Evolutionary conservation across 2,329 filamentous ascomycete genomes (phyloP), one percentile per base, ranked within the genome.

Genomic region (Cercospora sojina): DNA sequence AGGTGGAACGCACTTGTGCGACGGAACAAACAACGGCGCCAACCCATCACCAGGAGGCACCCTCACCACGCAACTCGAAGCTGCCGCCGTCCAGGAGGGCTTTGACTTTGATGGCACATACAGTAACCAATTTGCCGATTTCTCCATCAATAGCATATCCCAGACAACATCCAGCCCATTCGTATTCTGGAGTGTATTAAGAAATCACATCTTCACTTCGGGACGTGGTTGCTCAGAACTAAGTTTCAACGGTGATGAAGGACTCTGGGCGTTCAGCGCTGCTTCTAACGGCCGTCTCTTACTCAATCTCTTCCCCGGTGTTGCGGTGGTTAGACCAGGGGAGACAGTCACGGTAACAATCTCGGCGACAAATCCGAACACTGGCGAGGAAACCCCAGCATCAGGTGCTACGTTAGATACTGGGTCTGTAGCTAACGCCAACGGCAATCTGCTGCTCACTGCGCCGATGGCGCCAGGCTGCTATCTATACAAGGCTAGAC

Each of bases 111-210:
- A 73, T 32, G 71, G 72, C 3, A 25, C 57, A 1, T 75, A 66
- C 60, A 35, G 16, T 12, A 35, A 18, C 31, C 10, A 38, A 0
- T 68, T 72, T 47, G 27, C 68, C 13, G 73, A 74, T 25, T 74
- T 64, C 55, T 68, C 66, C 20, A 71, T 75, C 64, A 67, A 23
- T 2, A 31, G 64, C 2, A 71, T 75, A 38, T 62, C 20, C 5
- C 27, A 31, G 2, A 49, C 32, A 0, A 25, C 38, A n/a, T n/a
- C n/a, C n/a, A n/a, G n/a, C n/a, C n/a, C n/a, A n/a, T n/a, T n/a
- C n/a, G n/a, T n/a, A n/a, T 74, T 51, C 62, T 74, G 72, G 73
- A 69, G 70, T 10, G 27, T 72, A 2, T 57, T 75, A 0, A 23
- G 51, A 1, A 70, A 72, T 49, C 55, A 43, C 10, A 12, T 67